Conservation (phyloP, 768 basidiomycete genomes). For the Ramaria rubella region DNA sequence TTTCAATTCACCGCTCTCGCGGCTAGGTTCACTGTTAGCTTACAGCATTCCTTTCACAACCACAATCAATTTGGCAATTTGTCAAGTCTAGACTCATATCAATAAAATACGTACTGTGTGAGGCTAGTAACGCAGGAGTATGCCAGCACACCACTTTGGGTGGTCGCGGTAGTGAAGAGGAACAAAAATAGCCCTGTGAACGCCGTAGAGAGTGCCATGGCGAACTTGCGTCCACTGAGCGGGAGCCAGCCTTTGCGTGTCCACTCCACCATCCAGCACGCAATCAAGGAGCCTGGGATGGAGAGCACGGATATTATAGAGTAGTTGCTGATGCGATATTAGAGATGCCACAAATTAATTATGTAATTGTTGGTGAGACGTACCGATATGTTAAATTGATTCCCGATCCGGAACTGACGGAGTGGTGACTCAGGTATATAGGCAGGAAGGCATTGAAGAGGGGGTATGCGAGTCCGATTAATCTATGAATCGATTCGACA, state of each 20-base stretch:
- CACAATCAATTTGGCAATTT: background rate
- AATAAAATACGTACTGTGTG: constrained; percentile 31
- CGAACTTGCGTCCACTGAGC: constrained; percentile 40
- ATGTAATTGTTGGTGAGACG: constrained; percentile 3
- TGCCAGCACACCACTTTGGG: constrained; percentile 33
- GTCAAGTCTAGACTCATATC: background rate
- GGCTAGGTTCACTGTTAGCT: constrained; percentile 10
- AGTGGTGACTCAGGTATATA: constrained; percentile 31
- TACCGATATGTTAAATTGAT: constrained; percentile 33
- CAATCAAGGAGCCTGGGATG: constrained; percentile 42
- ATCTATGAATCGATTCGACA: constrained; percentile 18
- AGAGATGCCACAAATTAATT: background rate
- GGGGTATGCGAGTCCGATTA: constrained; percentile 50
- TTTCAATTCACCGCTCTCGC: background rate
- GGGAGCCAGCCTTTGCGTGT: constrained; percentile 29
- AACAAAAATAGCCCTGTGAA: constrained; percentile 44
- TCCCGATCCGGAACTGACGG: constrained; percentile 19
- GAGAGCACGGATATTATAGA: constrained; percentile 41
- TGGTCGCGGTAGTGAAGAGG: constrained; percentile 44
- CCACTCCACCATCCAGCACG: constrained; percentile 39
- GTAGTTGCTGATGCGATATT: constrained; percentile 29
- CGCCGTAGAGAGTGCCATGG: constrained; percentile 39
- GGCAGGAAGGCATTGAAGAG: constrained; percentile 48
- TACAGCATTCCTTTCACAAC: constrained; percentile 39
- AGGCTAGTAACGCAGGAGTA: constrained; percentile 40